phyloP scores from a whole-genome alignment of 768 basidiomycete genomes.

The Agrocybe praecox region DNA sequence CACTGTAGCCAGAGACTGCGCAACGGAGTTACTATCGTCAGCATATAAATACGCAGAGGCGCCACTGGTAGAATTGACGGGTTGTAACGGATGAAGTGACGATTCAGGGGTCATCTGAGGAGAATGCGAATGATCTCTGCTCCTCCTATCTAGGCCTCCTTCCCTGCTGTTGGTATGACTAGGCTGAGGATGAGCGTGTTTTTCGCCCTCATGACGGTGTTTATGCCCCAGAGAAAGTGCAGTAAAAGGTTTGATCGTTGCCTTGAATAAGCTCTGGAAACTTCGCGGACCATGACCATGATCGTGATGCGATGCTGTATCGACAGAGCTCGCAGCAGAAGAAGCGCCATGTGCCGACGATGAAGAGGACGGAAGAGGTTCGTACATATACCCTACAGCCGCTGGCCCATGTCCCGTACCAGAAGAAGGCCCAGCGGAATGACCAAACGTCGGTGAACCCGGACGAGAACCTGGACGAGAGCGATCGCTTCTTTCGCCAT shows the following conservation, averaged over 20 bases:
- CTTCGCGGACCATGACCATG: conserved; percentile 34
- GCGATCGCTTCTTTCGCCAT: not conserved
- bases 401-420: conserved; percentile 1
- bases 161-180: not conserved
- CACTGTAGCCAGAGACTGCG: not conserved
- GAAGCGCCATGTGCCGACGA: not conserved
- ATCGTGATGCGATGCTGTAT: not conserved
- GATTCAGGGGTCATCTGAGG: not conserved
- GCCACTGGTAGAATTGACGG: not conserved
- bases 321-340: not conserved
- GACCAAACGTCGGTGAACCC: conserved; percentile 7
- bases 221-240: conserved; percentile 35
- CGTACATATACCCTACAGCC: conserved; percentile 15
- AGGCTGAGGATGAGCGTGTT: not conserved
- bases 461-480: conserved; percentile 6
- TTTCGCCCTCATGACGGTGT: conserved; percentile 9
- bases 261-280: conserved; percentile 52
- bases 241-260: conserved; percentile 66
- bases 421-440: not conserved
- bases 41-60: conserved; percentile 1
- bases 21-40: not conserved
- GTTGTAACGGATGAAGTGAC: not conserved
- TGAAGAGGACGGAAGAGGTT: conserved; percentile 9
- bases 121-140: conserved; percentile 7
- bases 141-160: conserved; percentile 2